Percentiles rank a stretch among this genome's conserved stretches.
These are phyloP conservation scores for Vicia faba DNA, from an alignment of 306 rosid species.

Conservation along the genomic window DNA sequence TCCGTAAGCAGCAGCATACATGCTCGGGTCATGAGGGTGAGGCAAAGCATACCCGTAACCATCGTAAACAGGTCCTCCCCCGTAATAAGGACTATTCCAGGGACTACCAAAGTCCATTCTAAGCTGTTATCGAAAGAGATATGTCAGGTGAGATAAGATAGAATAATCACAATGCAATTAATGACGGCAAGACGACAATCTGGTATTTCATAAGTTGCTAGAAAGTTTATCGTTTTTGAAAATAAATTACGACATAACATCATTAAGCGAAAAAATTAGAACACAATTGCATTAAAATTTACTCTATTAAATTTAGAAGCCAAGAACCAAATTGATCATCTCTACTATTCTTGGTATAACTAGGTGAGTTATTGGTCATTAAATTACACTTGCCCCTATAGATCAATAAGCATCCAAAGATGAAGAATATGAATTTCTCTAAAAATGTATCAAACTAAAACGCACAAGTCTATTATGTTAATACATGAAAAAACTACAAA, in stretches of 20 bases:
- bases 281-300: too few relatives aligned
- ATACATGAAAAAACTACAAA: too few relatives aligned
- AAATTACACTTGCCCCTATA: too few relatives aligned
- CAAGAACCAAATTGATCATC: too few relatives aligned
- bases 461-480: too few relatives aligned
- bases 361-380: too few relatives aligned
- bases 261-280: background rate
- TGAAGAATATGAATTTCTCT: too few relatives aligned
- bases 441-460: too few relatives aligned
- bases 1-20: conserved; percentile 87
- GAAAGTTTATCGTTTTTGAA: background rate
- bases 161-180: conserved; percentile 3
- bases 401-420: too few relatives aligned
- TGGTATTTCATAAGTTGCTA: background rate
- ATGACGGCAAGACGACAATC: background rate
- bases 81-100: conserved; percentile 84
- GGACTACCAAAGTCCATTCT: conserved; percentile 72
- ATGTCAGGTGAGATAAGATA: conserved; percentile 23
- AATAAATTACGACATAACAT: background rate
- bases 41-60: conserved; percentile 88
- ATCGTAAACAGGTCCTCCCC: conserved; percentile 82
- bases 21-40: conserved; percentile 76
- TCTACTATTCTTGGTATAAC: too few relatives aligned
- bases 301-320: too few relatives aligned
- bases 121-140: conserved; percentile 50